Conservation (phyloP, 768 basidiomycete genomes). For the Suillus decipiens region DNA sequence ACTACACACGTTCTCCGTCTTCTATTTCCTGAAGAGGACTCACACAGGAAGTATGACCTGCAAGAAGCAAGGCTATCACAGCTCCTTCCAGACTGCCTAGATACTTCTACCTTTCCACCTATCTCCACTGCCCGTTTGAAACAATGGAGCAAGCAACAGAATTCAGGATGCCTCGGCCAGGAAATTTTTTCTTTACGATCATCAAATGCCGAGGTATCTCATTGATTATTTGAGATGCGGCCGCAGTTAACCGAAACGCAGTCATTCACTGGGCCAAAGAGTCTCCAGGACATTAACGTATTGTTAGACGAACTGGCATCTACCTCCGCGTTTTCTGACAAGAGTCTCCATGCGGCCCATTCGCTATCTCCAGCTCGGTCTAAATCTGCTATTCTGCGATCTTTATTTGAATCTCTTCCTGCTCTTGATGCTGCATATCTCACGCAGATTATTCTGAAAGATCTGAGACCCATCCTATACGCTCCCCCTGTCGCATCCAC, state of each 20-base stretch:
- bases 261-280: slow-evolving; percentile 31
- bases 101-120: slow-evolving; percentile 35
- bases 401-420: slow-evolving; percentile 59
- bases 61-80: slow-evolving; percentile 63
- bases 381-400: slow-evolving; percentile 43
- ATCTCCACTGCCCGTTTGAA: slow-evolving; percentile 30
- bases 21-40: slow-evolving; percentile 85
- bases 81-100: slow-evolving; percentile 51
- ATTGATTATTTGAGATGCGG: background rate
- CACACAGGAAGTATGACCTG: slow-evolving; percentile 67
- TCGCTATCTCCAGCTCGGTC: slow-evolving; percentile 35
- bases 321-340: slow-evolving; percentile 59
- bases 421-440: slow-evolving; percentile 68
- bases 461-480: slow-evolving; percentile 78
- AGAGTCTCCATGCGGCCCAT: slow-evolving; percentile 41
- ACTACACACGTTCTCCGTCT: slow-evolving; percentile 66
- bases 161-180: slow-evolving; percentile 69
- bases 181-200: slow-evolving; percentile 46
- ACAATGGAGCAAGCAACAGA: slow-evolving; percentile 43
- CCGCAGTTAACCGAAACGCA: slow-evolving; percentile 11
- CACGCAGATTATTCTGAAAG: slow-evolving; percentile 87
- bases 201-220: slow-evolving; percentile 38
- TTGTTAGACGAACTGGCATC: slow-evolving; percentile 78
- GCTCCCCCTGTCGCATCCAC: slow-evolving; percentile 53
- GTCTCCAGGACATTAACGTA: slow-evolving; percentile 53